Base-by-base conservation (phyloP, 2,329 filamentous ascomycete genomes). In the Elsinoe necatrix region DNA sequence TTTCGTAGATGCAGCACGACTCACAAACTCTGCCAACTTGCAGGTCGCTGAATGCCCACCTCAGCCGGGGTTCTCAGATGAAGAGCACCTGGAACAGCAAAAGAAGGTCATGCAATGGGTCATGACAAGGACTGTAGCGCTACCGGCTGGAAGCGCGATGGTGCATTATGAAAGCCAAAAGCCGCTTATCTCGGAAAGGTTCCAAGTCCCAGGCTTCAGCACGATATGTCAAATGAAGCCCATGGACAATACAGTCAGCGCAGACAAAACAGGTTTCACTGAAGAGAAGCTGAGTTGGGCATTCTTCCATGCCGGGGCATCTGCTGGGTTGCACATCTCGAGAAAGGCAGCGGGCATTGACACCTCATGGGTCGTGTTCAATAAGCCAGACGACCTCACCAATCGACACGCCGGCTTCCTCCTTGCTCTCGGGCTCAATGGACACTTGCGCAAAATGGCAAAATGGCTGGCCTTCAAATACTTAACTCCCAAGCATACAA, bases 401-500 rank as follows among this genome's bases (percentile, higher is more conserved):
- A 96, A 97, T 67, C 82, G 93, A n/a, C 93, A 98, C 69, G 95
- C 93, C 27, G 93, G 93, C 0, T 93, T 98, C 61, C 73, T 98
- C 42, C 78, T 98, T 0, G 93, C 90, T 3, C 77, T 98, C 3
- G 93, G 93, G 2, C 76, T 98, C 21, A 96, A 96, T 64, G 95
- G 93, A 0, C 95, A 98, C 72, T 76, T 98, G n/a, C 93, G 89
- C 63, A 86, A 84, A 6, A 81, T 98, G 25, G 93, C 93, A 2
- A 97, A 97, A 74, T 98, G 93, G 92, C 86, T 98, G 42, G 92
- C 91, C 7, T 98, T 97, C 79, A 97, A 96, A 67, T 98, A 98
- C 64, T 76, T 98, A n/a, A 98, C 93, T 0, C 92, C 93, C 1
- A 98, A 98, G 67, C 95, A 98, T 70, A 95, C 91, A 23, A 98